Evolutionary conservation across 768 basidiomycete genomes (phyloP).

Genomic region (Hemileccinum rubropunctum): DNA sequence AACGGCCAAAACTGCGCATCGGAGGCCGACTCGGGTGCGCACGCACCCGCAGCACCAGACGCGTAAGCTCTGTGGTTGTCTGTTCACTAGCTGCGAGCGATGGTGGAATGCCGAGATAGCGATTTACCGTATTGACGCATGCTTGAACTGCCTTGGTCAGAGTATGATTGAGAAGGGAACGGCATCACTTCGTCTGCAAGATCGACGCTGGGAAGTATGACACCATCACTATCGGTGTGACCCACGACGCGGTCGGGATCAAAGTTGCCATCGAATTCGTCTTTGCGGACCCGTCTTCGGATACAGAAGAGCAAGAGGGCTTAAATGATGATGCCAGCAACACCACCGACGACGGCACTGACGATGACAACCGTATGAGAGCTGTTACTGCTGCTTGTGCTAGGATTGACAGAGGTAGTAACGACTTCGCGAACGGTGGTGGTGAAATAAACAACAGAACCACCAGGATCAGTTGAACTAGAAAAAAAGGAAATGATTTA

Average conservation of each 20-base stretch:
- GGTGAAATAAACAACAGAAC: slow-evolving; percentile 21
- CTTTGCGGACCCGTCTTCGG: slow-evolving; percentile 20
- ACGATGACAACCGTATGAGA: slow-evolving; percentile 43
- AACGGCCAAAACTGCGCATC: slow-evolving; percentile 11
- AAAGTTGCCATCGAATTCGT: slow-evolving; percentile 51
- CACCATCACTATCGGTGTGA: slow-evolving; percentile 20
- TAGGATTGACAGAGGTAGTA: slow-evolving; percentile 11
- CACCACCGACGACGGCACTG: slow-evolving; percentile 52
- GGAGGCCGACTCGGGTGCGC: neutral
- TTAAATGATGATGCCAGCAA: slow-evolving; percentile 28
- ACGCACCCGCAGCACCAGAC: neutral
- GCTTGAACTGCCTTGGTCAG: slow-evolving; percentile 6
- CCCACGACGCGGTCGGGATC: slow-evolving; percentile 43
- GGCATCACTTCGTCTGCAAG: slow-evolving; percentile 30
- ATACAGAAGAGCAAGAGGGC: slow-evolving; percentile 31
- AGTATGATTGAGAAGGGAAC: slow-evolving; percentile 11
- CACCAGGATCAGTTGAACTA: slow-evolving; percentile 23
- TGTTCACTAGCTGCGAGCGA: slow-evolving; percentile 1
- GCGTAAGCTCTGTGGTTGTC: slow-evolving; percentile 7
- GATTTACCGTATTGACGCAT: slow-evolving; percentile 26
- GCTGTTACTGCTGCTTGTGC: neutral
- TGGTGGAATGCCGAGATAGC: slow-evolving; percentile 4
- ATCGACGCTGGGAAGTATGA: slow-evolving; percentile 27
- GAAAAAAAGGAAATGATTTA: neutral
- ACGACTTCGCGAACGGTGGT: slow-evolving; percentile 11